Conservation (phyloP, 371 early-diverging fungal genomes). For the Mucor circinelloides region DNA sequence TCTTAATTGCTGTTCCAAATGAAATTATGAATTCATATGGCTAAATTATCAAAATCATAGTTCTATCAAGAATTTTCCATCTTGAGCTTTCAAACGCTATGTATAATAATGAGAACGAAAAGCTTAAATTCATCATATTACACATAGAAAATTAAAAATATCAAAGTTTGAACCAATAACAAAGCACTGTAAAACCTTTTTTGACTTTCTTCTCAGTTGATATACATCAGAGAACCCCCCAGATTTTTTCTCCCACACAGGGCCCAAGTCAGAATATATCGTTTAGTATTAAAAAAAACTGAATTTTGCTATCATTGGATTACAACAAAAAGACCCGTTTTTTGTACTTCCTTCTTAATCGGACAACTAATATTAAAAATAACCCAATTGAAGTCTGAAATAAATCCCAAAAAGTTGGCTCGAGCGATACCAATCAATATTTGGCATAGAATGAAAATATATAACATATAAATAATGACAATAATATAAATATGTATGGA, state of each 20-base stretch:
- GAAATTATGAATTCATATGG: background rate
- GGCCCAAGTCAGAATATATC: background rate
- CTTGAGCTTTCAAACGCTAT: background rate
- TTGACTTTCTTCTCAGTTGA: background rate
- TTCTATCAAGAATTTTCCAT: background rate
- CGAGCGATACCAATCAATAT: constrained; percentile 16
- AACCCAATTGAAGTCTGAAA: constrained; percentile 9
- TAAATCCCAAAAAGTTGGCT: constrained; percentile 22
- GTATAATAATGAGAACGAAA: background rate
- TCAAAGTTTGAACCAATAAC: background rate
- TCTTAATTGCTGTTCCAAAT: background rate
- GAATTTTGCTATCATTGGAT: background rate
- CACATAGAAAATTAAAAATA: background rate
- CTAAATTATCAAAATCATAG: background rate
- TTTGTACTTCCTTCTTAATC: constrained; percentile 15
- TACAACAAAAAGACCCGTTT: constrained; percentile 24
- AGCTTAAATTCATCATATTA: background rate
- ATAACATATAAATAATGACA: background rate
- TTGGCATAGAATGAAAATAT: constrained; percentile 1
- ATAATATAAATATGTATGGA: background rate
- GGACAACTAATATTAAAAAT: constrained; percentile 17
- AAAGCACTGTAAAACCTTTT: background rate
- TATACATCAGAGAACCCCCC: background rate
- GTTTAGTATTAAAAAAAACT: background rate
- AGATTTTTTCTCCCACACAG: background rate